Percentiles rank a stretch among this genome's conserved stretches.
These are phyloP conservation scores for Zoysia japonica DNA, from an alignment of 176 grass and related monocot species.

Conservation along the genomic window DNA sequence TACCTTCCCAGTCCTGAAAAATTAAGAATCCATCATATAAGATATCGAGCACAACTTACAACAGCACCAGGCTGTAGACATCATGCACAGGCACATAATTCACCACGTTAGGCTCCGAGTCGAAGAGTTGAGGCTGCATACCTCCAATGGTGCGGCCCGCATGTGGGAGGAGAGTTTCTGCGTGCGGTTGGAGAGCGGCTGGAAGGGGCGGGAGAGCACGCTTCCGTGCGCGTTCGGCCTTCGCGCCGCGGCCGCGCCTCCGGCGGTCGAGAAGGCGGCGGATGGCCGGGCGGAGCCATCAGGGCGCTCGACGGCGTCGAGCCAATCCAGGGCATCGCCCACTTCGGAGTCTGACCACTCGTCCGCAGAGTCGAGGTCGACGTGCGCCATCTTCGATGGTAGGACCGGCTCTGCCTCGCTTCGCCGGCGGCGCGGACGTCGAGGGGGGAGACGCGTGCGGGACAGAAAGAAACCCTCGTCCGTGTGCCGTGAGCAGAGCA, in stretches of 20 bases:
- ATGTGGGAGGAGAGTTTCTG: slow-evolving; percentile 79
- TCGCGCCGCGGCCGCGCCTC: slow-evolving; percentile 34
- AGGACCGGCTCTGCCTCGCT: too few relatives aligned
- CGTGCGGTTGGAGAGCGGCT: slow-evolving; percentile 78
- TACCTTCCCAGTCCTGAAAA: slow-evolving; percentile 91
- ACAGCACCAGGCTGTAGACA: too few relatives aligned
- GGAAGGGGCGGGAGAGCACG: slow-evolving; percentile 70
- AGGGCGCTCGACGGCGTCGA: slow-evolving; percentile 57
- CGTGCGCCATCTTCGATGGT: too few relatives aligned
- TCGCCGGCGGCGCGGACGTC: too few relatives aligned
- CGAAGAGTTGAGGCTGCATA: not conserved
- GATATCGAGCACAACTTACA: not conserved
- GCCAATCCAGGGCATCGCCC: slow-evolving; percentile 71
- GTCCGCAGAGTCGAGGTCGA: too few relatives aligned
- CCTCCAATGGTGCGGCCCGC: slow-evolving; percentile 79
- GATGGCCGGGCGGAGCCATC: slow-evolving; percentile 34
- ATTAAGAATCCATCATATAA: slow-evolving; percentile 12
- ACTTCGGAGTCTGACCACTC: slow-evolving; percentile 61
- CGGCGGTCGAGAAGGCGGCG: slow-evolving; percentile 41
- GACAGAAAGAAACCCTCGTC: too few relatives aligned
- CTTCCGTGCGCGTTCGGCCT: slow-evolving; percentile 93
- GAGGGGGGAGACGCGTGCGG: too few relatives aligned
- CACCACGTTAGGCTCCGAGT: too few relatives aligned
- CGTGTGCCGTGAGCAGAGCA: too few relatives aligned
- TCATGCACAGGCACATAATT: too few relatives aligned